Evolutionary conservation across 2,329 filamentous ascomycete species (phyloP), one percentile per base, ranked within the genome.

Genomic region (Fusarium xyrophilum): DNA sequence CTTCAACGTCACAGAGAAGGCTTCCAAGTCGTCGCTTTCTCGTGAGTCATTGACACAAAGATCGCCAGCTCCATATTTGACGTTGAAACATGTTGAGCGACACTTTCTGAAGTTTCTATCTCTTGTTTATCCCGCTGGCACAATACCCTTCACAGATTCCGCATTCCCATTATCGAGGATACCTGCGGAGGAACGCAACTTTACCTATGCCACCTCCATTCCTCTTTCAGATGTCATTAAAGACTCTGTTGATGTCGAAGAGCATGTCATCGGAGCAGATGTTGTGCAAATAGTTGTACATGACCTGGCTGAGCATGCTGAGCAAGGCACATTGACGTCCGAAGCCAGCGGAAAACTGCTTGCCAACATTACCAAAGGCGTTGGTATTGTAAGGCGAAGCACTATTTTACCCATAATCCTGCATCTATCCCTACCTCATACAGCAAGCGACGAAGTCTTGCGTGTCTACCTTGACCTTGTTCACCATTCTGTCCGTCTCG

Each of bases 61-160:
- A 54, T 79, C 80, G 2, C 81, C 83, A 0, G 85, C 87, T 4
- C 87, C 88, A 0, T 91, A 90, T 67, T 77, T 92, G 19, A 89
- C 89, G 0, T 77, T 92, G 9, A 92, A 92, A 73, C 82, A 88
- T 48, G 85, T 88, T 6, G 89, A 92, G 75, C 82, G 88, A 47
- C 89, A 91, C 62, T 91, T 92, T 63, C 80, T 92, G 39, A 89
- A 89, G 56, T 91, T 92, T 58, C 79, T 92, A 12, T 87, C 87
- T 2, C 82, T 89, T 27, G 82, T 90, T 28, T 85, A 87, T 50
- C 82, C 86, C 3, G 79, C 81, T 21, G 82, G 83, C 6, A 79
- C 84, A 9, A 83, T 88, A n/a, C 84, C 85, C 0, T 85, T 87
- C 23, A 82, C 88, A 60, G 86, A 89, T 65, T 87, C 87, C 4